Conservation (phyloP, 495 filamentous ascomycete species). For the Neurospora sp. region DNA sequence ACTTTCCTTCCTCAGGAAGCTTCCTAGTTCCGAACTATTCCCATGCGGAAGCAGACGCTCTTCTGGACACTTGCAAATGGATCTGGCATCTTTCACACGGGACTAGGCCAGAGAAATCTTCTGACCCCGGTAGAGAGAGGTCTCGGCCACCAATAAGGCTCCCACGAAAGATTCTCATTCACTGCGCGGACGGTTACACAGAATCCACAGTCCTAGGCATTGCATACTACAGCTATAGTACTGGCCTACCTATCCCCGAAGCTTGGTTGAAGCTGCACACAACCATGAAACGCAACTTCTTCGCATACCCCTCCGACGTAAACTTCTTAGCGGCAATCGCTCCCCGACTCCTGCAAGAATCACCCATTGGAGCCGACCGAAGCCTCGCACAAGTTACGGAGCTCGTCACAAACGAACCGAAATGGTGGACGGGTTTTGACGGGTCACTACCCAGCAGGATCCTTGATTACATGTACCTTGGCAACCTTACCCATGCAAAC, state of each 20-base stretch:
- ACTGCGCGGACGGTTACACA: conserved; percentile 93
- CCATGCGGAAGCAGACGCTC: conserved; percentile 66
- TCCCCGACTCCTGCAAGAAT: conserved; percentile 50
- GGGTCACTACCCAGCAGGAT: conserved; percentile 84
- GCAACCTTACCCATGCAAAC: conserved; percentile 85
- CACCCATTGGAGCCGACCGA: conserved; percentile 27
- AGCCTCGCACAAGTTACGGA: conserved; percentile 34
- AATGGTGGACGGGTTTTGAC: conserved; percentile 77
- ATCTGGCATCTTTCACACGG: conserved; percentile 68
- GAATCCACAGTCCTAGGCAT: conserved; percentile 80
- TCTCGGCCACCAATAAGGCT: conserved; percentile 27
- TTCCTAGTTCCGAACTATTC: conserved; percentile 74
- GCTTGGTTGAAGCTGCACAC: conserved; percentile 84
- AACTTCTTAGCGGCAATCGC: conserved; percentile 65
- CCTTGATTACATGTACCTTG: conserved; percentile 90
- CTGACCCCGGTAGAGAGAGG: neutral
- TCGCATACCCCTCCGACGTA: conserved; percentile 87
- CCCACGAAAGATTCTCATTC: conserved; percentile 65
- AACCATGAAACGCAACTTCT: conserved; percentile 79
- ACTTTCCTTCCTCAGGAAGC: conserved; percentile 89
- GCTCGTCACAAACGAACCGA: conserved; percentile 45
- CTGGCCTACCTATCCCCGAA: conserved; percentile 65
- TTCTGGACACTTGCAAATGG: conserved; percentile 81
- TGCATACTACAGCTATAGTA: conserved; percentile 84
- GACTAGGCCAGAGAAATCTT: conserved; percentile 19